Conservation (phyloP, 1,284 basidiomycete species). For the Puccinia polysora region DNA sequence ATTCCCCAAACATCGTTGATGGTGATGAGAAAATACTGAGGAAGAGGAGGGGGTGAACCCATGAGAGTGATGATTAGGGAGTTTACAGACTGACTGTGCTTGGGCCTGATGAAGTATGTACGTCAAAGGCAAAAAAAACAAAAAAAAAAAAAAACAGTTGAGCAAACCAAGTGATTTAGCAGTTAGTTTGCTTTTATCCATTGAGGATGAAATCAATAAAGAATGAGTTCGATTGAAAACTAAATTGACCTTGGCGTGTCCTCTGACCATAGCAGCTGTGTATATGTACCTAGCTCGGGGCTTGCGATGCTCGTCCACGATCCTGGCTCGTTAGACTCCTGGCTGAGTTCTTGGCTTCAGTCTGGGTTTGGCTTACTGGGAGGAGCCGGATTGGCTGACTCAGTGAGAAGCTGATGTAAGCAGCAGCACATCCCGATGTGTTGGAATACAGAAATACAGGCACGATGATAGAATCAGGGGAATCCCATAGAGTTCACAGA, state of each 20-base stretch:
- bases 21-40: background rate
- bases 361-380: too few relatives aligned
- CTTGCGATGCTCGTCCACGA: too few relatives aligned
- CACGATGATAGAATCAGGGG: too few relatives aligned
- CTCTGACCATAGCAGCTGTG: conserved; percentile 41
- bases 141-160: background rate
- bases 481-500: too few relatives aligned
- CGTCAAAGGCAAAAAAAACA: background rate
- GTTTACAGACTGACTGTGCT: conserved; percentile 26
- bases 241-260: conserved; percentile 26
- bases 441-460: too few relatives aligned
- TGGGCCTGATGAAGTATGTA: conserved; percentile 13
- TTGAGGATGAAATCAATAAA: background rate
- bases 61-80: background rate
- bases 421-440: too few relatives aligned
- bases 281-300: too few relatives aligned
- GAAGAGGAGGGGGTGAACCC: background rate
- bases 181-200: background rate
- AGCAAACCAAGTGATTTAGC: too few relatives aligned
- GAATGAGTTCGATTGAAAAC: background rate
- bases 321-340: too few relatives aligned
- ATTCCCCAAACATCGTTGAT: background rate
- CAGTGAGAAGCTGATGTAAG: too few relatives aligned
- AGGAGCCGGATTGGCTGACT: too few relatives aligned
- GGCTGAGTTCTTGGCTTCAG: too few relatives aligned